phyloP scores from a whole-genome alignment of 176 grass and related monocot genomes.

The Carex parvula region DNA sequence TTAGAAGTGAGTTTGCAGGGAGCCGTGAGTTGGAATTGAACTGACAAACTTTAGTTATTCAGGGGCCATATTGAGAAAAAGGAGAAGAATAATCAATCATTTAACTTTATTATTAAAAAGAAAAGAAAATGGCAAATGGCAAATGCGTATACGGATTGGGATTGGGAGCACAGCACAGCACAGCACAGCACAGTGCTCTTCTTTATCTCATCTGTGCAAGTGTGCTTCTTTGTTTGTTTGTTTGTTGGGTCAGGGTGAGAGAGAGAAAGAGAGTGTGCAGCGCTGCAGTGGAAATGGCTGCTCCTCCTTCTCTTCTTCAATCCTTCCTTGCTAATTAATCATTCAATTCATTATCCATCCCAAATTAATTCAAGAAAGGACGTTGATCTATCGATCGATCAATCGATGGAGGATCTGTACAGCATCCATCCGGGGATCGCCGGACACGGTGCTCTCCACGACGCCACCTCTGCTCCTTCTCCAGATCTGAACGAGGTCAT shows the following conservation, averaged over 20 bases:
- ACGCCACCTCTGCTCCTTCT: conserved; percentile 10
- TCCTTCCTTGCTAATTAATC: conserved; percentile 11
- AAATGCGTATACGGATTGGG: neutral
- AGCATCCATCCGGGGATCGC: conserved; percentile 82
- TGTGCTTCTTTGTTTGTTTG: neutral
- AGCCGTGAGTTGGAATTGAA: neutral
- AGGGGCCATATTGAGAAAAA: neutral
- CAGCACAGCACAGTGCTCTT: neutral
- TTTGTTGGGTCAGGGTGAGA: neutral
- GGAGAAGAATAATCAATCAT: no score
- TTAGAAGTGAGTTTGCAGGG: no score
- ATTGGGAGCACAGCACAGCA: neutral
- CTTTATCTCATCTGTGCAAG: neutral
- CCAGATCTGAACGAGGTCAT: conserved; percentile 79
- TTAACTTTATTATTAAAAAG: neutral
- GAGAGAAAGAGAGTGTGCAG: neutral
- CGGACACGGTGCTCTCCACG: conserved; percentile 20
- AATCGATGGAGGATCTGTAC: conserved; percentile 83
- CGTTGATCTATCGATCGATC: neutral
- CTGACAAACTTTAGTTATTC: neutral
- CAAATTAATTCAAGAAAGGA: neutral
- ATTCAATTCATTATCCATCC: neutral
- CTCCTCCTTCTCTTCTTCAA: neutral
- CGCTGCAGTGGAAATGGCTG: conserved; percentile 47
- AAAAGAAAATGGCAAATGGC: neutral